Percentiles rank a stretch among this genome's conserved stretches.
phyloP scores from a whole-genome alignment of 768 basidiomycete species.

The Amanita polypyramis region DNA sequence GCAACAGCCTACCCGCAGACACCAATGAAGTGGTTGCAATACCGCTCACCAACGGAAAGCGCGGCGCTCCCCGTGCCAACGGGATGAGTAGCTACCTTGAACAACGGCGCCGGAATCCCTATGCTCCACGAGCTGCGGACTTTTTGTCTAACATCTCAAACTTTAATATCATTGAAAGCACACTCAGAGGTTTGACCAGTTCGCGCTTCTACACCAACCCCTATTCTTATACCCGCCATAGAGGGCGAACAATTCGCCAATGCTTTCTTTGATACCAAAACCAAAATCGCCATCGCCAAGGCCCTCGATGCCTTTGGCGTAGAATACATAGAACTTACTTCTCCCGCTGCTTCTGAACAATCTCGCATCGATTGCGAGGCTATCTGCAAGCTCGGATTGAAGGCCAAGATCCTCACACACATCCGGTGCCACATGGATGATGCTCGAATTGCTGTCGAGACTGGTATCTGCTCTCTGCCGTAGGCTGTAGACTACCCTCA shows the following conservation, averaged over 20 bases:
- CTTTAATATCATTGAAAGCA: conserved; percentile 96
- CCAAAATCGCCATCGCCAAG: conserved; percentile 98
- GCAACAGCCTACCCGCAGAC: conserved; percentile 32
- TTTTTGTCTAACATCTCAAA: conserved; percentile 89
- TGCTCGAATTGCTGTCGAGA: conserved; percentile 95
- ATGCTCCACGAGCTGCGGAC: conserved; percentile 85
- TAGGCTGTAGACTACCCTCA: not conserved
- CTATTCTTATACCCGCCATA: conserved; percentile 17
- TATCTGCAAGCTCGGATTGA: conserved; percentile 97
- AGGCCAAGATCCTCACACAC: conserved; percentile 95
- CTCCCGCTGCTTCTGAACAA: conserved; percentile 95
- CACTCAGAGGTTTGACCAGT: conserved; percentile 66
- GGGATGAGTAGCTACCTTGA: conserved; percentile 25
- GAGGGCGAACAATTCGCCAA: conserved; percentile 99
- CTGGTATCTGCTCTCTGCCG: conserved; percentile 43
- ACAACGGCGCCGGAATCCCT: conserved; percentile 55
- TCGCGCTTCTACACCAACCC: not conserved
- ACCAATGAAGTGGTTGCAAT: conserved; percentile 64
- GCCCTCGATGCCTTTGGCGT: conserved; percentile 98
- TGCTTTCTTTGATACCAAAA: conserved; percentile 98
- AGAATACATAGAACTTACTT: conserved; percentile 99
- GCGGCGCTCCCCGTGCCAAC: conserved; percentile 26
- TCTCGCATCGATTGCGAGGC: conserved; percentile 91
- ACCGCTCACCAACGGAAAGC: conserved; percentile 39
- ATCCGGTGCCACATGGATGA: conserved; percentile 99